Percentiles rank a stretch among this genome's conserved stretches.
Conservation (phyloP, 202 grass and related monocot genomes). For the Bolboschoenoplectus hybrid region DNA sequence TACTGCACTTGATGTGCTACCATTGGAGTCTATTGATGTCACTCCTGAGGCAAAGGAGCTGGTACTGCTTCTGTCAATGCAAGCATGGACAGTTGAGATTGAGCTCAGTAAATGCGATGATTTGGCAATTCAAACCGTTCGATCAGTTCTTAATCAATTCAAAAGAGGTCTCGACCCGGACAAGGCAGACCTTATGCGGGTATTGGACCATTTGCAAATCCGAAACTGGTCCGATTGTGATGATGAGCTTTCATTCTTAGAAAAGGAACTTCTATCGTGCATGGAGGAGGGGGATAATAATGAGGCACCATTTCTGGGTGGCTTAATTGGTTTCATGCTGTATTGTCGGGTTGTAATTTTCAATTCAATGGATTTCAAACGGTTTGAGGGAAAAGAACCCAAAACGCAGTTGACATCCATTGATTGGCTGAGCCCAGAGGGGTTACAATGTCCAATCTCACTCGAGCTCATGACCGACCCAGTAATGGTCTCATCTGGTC, state of each 20-base stretch:
- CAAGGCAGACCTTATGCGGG: slow-evolving; percentile 45
- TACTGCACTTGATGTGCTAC: slow-evolving; percentile 60
- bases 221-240: slow-evolving; percentile 71
- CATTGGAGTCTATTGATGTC: not conserved
- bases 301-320: slow-evolving; percentile 43
- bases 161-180: slow-evolving; percentile 56
- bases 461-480: slow-evolving; percentile 91
- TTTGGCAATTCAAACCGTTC: slow-evolving; percentile 45
- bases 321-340: slow-evolving; percentile 57
- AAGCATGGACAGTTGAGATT: slow-evolving; percentile 51
- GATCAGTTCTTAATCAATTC: slow-evolving; percentile 68
- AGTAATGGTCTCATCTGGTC: slow-evolving; percentile 71
- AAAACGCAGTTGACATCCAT: slow-evolving; percentile 41
- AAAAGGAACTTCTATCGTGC: slow-evolving; percentile 43
- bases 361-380: slow-evolving; percentile 43
- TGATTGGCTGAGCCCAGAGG: slow-evolving; percentile 60
- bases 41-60: slow-evolving; percentile 55
- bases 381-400: not conserved
- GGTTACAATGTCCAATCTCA: slow-evolving; percentile 77
- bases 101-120: slow-evolving; percentile 45
- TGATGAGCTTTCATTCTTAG: slow-evolving; percentile 63
- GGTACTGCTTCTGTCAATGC: slow-evolving; percentile 46
- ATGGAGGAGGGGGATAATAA: slow-evolving; percentile 36
- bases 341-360: slow-evolving; percentile 78
- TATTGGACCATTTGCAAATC: slow-evolving; percentile 59